Evolutionary conservation across 441 rosid genomes (phyloP).

Genomic region (Pelargonium citronellum): DNA sequence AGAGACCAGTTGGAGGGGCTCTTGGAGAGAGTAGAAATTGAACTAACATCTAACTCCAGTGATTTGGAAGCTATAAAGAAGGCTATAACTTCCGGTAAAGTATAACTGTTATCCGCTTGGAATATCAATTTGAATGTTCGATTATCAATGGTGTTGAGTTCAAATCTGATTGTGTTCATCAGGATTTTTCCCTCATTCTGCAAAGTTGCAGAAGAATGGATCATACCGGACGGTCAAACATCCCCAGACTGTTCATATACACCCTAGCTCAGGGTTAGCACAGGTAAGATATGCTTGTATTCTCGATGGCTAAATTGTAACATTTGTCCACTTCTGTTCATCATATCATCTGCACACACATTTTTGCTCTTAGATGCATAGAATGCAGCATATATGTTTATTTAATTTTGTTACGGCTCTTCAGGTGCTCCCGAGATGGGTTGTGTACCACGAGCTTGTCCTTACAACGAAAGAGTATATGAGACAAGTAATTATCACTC

Average conservation of each 20-base stretch:
- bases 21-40: conserved; percentile 94
- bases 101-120: background rate
- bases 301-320: background rate
- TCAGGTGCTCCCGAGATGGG: conserved; percentile 93
- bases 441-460: conserved; percentile 82
- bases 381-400: background rate
- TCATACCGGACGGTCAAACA: conserved; percentile 84
- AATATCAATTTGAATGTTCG: conserved; percentile 1
- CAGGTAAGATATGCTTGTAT: conserved; percentile 43
- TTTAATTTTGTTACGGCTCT: conserved; percentile 10
- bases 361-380: background rate
- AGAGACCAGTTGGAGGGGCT: conserved; percentile 95
- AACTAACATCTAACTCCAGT: conserved; percentile 49
- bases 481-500: conserved; percentile 57
- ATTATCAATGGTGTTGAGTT: conserved; percentile 11
- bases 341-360: background rate
- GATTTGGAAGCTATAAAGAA: conserved; percentile 74
- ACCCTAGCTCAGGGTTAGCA: conserved; percentile 91
- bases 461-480: conserved; percentile 90
- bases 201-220: conserved; percentile 85
- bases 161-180: conserved; percentile 21
- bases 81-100: conserved; percentile 58
- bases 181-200: conserved; percentile 95
- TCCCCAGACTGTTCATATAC: conserved; percentile 87
- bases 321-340: background rate